Percentiles rank a stretch among this genome's conserved stretches.
Conservation (phyloP, 345 rosid species). For the Eucalyptus regnans region DNA sequence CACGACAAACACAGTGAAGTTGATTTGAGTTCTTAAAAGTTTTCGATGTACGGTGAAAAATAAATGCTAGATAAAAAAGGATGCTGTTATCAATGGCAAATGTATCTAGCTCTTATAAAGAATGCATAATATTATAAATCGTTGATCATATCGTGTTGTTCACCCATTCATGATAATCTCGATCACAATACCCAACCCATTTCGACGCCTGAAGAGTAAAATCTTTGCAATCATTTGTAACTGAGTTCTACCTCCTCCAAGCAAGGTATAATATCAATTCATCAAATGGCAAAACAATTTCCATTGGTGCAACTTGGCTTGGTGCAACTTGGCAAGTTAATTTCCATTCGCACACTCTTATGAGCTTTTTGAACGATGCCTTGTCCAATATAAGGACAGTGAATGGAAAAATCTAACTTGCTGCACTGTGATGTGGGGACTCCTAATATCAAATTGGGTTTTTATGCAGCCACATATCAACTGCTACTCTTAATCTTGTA, state of each 20-base stretch:
- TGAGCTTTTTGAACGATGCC: background rate
- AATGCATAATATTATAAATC: too few species aligned
- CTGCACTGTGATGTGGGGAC: background rate
- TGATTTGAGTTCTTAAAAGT: slow-evolving; percentile 14
- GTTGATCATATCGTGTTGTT: too few species aligned
- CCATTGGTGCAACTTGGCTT: too few species aligned
- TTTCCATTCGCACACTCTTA: background rate
- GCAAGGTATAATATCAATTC: background rate
- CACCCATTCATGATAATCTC: too few species aligned
- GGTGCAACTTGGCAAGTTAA: background rate
- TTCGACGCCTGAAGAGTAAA: too few species aligned
- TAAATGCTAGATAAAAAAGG: too few species aligned
- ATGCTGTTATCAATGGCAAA: too few species aligned
- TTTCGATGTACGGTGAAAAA: background rate
- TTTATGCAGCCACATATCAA: background rate
- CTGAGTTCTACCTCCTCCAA: too few species aligned
- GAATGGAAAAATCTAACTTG: background rate
- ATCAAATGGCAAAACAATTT: background rate
- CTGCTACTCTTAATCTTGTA: background rate
- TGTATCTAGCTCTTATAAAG: too few species aligned
- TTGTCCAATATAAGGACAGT: background rate
- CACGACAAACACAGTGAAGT: slow-evolving; percentile 49
- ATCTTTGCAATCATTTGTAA: too few species aligned
- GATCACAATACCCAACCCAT: too few species aligned
- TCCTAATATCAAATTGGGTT: background rate